Evolutionary conservation across 106 monocot species (phyloP).

Genomic region (Dendrobium nobile): DNA sequence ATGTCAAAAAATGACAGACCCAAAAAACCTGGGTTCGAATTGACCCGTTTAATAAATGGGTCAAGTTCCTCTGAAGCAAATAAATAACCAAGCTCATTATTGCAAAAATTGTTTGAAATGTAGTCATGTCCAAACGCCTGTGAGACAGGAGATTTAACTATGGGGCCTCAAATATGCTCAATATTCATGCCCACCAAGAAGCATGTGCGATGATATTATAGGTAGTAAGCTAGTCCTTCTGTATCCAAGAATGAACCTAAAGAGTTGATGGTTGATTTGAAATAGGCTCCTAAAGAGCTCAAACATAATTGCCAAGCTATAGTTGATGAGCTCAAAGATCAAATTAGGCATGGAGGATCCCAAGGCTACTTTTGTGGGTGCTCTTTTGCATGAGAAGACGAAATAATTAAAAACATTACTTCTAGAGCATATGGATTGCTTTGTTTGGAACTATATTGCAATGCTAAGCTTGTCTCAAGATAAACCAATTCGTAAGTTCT

Average conservation of each 20-base stretch:
- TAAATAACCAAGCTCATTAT: no score
- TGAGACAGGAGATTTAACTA: background rate
- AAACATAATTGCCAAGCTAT: background rate
- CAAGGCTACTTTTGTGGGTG: background rate
- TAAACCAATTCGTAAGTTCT: background rate
- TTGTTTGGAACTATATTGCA: background rate
- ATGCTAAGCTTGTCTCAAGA: background rate
- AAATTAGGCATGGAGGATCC: background rate
- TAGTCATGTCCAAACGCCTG: background rate
- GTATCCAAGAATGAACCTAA: background rate
- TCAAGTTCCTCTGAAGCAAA: no score
- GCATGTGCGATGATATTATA: background rate
- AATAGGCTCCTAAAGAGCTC: background rate
- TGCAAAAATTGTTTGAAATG: background rate
- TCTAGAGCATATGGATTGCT: background rate
- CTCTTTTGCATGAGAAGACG: background rate
- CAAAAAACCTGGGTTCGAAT: no score
- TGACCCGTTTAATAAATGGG: no score
- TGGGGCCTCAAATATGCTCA: background rate
- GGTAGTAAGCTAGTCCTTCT: background rate
- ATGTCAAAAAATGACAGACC: no score
- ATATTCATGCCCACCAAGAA: background rate
- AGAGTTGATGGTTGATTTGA: background rate
- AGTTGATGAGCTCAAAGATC: background rate
- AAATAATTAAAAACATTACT: background rate